Conservation (phyloP, 2,329 filamentous ascomycete genomes). For the Clarireedia hainanense region DNA sequence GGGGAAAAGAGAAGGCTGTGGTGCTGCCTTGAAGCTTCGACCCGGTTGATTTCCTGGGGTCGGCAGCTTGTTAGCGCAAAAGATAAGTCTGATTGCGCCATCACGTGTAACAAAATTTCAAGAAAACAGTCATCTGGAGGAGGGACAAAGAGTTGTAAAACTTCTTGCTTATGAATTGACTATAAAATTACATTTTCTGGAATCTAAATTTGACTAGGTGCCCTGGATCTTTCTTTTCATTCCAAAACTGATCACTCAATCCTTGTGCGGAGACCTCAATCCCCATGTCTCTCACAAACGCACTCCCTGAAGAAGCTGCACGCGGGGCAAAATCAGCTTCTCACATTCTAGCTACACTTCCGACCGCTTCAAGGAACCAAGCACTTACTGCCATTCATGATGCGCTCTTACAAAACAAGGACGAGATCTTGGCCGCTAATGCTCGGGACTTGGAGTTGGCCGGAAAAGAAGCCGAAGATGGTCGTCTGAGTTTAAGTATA, state of each 20-base stretch:
- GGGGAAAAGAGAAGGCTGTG: not conserved
- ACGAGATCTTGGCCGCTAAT: constrained; percentile 80
- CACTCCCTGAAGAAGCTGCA: constrained; percentile 70
- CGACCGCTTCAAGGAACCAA: constrained; percentile 68
- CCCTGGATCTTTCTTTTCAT: too few relatives aligned
- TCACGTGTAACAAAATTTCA: not conserved
- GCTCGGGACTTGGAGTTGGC: constrained; percentile 72
- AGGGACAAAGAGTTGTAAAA: not conserved
- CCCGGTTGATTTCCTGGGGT: not conserved
- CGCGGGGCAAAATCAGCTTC: constrained; percentile 73
- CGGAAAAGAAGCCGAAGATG: constrained; percentile 62
- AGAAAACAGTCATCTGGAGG: not conserved
- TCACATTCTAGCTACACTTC: constrained; percentile 72
- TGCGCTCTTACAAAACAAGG: constrained; percentile 61
- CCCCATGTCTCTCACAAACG: constrained; percentile 82
- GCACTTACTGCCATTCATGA: constrained; percentile 77
- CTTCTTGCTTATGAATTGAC: not conserved
- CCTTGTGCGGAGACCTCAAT: not conserved
- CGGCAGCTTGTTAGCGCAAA: not conserved
- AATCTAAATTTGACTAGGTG: too few relatives aligned
- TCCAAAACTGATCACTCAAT: not conserved
- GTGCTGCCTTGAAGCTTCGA: constrained; percentile 7
- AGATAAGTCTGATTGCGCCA: not conserved
- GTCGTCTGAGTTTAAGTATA: constrained; percentile 71
- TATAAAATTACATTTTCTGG: not conserved